Conservation (phyloP, 2,329 filamentous ascomycete genomes). For the Neofusicoccum ribis region DNA sequence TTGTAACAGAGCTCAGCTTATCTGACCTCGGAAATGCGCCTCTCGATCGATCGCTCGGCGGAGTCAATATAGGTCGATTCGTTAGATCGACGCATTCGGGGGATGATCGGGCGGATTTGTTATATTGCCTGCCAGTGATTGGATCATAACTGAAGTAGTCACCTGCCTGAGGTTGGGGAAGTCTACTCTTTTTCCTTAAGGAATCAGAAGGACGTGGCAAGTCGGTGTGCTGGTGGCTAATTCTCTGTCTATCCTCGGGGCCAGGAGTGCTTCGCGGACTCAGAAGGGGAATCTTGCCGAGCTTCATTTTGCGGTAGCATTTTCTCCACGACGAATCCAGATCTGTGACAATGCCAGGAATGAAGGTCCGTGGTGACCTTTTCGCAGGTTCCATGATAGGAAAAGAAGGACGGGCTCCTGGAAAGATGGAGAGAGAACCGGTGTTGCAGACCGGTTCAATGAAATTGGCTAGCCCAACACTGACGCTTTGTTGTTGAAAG, state of each 20-base stretch:
- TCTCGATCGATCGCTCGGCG: background rate
- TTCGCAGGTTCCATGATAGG: slow-evolving; percentile 5
- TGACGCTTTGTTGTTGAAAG: background rate
- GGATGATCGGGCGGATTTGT: background rate
- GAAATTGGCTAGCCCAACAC: background rate
- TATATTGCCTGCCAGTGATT: background rate
- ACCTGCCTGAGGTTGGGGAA: background rate
- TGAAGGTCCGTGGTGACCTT: background rate
- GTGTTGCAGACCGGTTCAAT: background rate
- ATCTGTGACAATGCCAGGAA: background rate
- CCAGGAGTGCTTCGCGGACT: background rate
- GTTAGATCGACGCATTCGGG: background rate
- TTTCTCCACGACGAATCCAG: slow-evolving; percentile 8
- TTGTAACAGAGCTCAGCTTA: background rate
- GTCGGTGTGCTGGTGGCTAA: background rate
- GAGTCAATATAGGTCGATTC: background rate
- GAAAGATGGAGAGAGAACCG: background rate
- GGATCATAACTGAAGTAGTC: background rate
- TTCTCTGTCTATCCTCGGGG: background rate
- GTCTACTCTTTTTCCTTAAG: background rate
- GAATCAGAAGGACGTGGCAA: background rate
- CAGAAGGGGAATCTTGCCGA: background rate
- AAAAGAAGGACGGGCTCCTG: background rate
- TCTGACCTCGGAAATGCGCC: background rate
- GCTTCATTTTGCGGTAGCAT: background rate